Percentiles rank a stretch among this genome's conserved stretches.
Evolutionary conservation across 1,139 yeast species (phyloP).

Genomic region (Taphrina populina): DNA sequence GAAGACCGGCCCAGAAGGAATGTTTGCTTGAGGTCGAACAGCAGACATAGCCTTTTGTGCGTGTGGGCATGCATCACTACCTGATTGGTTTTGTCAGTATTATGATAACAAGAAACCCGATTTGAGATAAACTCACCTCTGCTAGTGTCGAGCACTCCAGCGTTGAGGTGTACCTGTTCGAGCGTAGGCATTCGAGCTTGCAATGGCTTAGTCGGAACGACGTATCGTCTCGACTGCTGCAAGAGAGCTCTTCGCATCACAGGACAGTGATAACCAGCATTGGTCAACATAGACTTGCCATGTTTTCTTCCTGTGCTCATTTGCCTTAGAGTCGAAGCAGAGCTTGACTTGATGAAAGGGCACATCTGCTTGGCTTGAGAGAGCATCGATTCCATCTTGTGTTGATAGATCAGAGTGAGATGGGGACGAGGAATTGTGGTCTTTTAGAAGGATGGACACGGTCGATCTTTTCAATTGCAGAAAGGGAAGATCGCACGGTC

Average conservation of each 20-base stretch:
- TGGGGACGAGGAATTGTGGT: neutral
- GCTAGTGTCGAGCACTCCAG: constrained; percentile 43
- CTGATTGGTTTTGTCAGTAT: no score
- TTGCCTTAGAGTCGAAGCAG: constrained; percentile 59
- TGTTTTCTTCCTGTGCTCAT: constrained; percentile 49
- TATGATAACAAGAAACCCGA: no score
- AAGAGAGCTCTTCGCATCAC: constrained; percentile 78
- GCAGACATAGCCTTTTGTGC: constrained; percentile 31
- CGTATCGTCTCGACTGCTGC: constrained; percentile 49
- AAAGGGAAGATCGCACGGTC: no score
- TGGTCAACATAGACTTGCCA: constrained; percentile 51
- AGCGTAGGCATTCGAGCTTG: constrained; percentile 42
- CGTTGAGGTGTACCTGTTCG: constrained; percentile 45
- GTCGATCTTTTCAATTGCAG: no score
- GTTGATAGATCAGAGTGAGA: neutral
- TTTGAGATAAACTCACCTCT: constrained; percentile 36
- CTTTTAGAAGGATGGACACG: neutral
- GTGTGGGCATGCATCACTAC: constrained; percentile 28
- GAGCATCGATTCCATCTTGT: constrained; percentile 71
- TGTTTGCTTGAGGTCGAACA: constrained; percentile 4
- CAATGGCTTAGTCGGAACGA: constrained; percentile 57
- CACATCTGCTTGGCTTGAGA: constrained; percentile 77
- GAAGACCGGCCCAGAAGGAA: constrained; percentile 46
- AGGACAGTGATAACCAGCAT: constrained; percentile 76
- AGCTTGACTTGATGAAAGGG: constrained; percentile 72